Percentiles rank a stretch among this genome's conserved stretches.
Evolutionary conservation across 1,284 basidiomycete genomes (phyloP).

Genomic region (Porogramme epimiltina): DNA sequence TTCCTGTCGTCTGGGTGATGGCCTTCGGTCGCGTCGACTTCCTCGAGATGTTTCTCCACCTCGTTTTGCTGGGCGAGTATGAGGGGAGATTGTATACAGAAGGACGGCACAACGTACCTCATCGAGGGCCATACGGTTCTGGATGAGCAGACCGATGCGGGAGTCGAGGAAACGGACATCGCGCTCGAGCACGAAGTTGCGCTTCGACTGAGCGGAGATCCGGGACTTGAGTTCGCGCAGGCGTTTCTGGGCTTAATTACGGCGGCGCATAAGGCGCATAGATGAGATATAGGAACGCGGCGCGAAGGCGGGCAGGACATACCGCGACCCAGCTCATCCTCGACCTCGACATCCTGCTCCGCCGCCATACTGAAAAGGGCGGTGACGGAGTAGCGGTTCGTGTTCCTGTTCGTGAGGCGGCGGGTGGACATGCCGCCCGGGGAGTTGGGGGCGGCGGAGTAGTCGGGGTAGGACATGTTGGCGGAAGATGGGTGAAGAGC

Average conservation of each 20-base stretch:
- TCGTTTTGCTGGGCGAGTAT: conserved; percentile 73
- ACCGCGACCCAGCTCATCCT: conserved; percentile 96
- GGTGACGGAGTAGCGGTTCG: conserved; percentile 95
- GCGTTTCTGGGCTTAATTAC: conserved; percentile 80
- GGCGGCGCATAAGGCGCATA: neutral
- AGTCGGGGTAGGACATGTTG: conserved; percentile 51
- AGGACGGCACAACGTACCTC: conserved; percentile 62
- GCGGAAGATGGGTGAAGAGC: conserved; percentile 9
- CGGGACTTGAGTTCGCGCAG: conserved; percentile 95
- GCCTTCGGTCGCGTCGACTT: conserved; percentile 88
- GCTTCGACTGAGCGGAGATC: conserved; percentile 98
- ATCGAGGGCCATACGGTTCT: conserved; percentile 96
- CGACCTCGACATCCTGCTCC: conserved; percentile 97
- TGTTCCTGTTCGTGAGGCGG: conserved; percentile 86
- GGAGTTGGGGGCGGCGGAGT: conserved; percentile 49
- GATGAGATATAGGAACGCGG: neutral
- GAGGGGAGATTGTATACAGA: conserved; percentile 6
- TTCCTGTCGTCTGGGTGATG: conserved; percentile 93
- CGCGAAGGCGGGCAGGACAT: conserved; percentile 31
- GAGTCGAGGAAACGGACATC: conserved; percentile 99
- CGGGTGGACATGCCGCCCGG: conserved; percentile 67
- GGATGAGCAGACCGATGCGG: conserved; percentile 95
- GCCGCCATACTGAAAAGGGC: conserved; percentile 97
- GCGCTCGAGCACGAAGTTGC: conserved; percentile 98
- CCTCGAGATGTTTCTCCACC: conserved; percentile 92